Evolutionary conservation across 228 moss, liverwort and hornwort species (phyloP), one percentile per base, ranked within the genome.

Genomic region (Sphagnum magellanicum): DNA sequence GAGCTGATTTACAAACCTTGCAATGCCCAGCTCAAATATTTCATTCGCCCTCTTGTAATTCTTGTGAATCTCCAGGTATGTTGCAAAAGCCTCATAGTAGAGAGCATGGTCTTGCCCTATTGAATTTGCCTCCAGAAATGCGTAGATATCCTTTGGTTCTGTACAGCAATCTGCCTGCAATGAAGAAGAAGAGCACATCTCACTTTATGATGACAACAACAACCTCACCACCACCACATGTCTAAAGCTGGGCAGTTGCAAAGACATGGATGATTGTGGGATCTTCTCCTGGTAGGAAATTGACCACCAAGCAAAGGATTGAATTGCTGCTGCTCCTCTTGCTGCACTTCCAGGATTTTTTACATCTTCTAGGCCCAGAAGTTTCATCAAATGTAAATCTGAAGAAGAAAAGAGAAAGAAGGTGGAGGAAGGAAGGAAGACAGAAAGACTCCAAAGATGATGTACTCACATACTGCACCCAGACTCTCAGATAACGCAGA

Each of bases 61-160:
- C 68, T 74, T 88, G 80, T 91, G 87, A 60, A 85, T 63, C 72
- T 98, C 97, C 82, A 85, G 80, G 5, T 85, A 87, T 1, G 91
- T 93, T 16, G 97, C 93, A 70, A 91, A 91, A 10, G 97, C 93
- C 71, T 88, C 88, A 50, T 93, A 98, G 62, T 87, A 93, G 14
- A 98, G 85, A 32, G 93, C 93, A 75, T 85, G 79, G 16, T 91
- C 84, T 82, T 90, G 93, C 53, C 97, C 97, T 48, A 98, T 93
- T 4, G 81, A 82, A 51, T 83, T 88, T 6, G 78, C 79, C 78
- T 93, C 93, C 64, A 98, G 79, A 68, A 98, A 98, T 53, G 90
- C 85, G 48, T 87, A 90, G 14, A 98, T 85, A 49, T 90, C 90
- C 60, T 77, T 80, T 32, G 97, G 93, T 67, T 98, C 93, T 62